These are phyloP conservation scores for Amphirosellinia nigrospora DNA, from an alignment of 495 filamentous ascomycete species.

Conservation along the genomic window DNA sequence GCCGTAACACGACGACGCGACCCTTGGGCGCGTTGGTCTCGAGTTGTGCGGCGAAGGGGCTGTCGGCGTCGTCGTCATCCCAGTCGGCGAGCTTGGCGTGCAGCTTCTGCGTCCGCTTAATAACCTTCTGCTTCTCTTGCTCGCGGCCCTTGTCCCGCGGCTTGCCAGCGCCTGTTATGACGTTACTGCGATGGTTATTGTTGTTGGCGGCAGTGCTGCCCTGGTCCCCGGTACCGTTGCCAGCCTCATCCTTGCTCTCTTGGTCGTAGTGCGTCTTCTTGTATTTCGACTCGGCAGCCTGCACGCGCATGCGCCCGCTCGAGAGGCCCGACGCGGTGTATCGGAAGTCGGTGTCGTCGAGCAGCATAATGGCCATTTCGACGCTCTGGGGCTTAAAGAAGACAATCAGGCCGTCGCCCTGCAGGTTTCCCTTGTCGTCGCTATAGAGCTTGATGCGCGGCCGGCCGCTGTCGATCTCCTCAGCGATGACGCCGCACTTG, in stretches of 20 bases:
- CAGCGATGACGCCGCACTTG: conserved; percentile 89
- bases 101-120: conserved; percentile 84
- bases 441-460: conserved; percentile 93
- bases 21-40: conserved; percentile 69
- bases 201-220: conserved; percentile 38
- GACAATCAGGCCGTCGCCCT: conserved; percentile 90
- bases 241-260: conserved; percentile 28
- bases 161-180: conserved; percentile 38
- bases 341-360: conserved; percentile 88
- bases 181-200: conserved; percentile 27
- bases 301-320: conserved; percentile 75
- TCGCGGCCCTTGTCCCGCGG: conserved; percentile 56
- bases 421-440: conserved; percentile 81
- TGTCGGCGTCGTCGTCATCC: conserved; percentile 84
- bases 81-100: conserved; percentile 92
- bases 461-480: conserved; percentile 84
- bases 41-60: conserved; percentile 49
- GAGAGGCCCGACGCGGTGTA: conserved; percentile 57
- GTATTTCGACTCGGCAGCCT: conserved; percentile 85
- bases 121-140: conserved; percentile 83
- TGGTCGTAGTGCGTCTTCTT: conserved; percentile 66
- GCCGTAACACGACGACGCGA: conserved; percentile 84
- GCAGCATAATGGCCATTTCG: conserved; percentile 83
- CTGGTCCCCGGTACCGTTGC: conserved; percentile 30
- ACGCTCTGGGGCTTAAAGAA: conserved; percentile 95